Conservation (phyloP, 148 eudicot genomes). For the Pharnaceum exiguum region DNA sequence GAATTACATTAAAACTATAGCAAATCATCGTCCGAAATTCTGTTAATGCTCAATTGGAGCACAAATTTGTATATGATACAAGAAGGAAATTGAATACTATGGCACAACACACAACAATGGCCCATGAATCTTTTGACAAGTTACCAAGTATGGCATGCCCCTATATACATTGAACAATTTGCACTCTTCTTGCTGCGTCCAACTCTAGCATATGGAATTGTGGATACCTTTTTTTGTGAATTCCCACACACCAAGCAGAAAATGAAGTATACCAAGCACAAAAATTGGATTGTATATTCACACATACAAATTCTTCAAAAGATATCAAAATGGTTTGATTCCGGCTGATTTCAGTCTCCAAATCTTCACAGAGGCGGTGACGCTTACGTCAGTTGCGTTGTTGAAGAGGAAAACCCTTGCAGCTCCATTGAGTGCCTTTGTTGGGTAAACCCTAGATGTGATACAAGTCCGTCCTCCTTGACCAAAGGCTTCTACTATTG, state of each 20-base stretch:
- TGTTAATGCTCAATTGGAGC: too few relatives aligned
- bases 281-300: background rate
- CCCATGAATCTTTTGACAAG: too few relatives aligned
- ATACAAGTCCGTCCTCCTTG: constrained; percentile 71
- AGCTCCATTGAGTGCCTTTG: constrained; percentile 45
- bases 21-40: too few relatives aligned
- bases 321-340: constrained; percentile 22
- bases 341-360: constrained; percentile 42
- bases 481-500: constrained; percentile 62
- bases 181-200: too few relatives aligned
- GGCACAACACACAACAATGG: too few relatives aligned
- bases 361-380: constrained; percentile 52
- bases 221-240: background rate
- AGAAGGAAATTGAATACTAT: too few relatives aligned
- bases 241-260: background rate
- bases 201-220: background rate
- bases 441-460: constrained; percentile 60
- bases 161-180: too few relatives aligned
- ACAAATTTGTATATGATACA: too few relatives aligned
- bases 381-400: constrained; percentile 47
- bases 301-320: background rate
- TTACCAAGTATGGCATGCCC: too few relatives aligned
- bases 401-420: constrained; percentile 57
- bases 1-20: too few relatives aligned
- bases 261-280: constrained; percentile 9